Evolutionary conservation across 139 green algal genomes (phyloP), one percentile per base, ranked within the genome.

Genomic region (Chlamydomonas sphaeroides): DNA sequence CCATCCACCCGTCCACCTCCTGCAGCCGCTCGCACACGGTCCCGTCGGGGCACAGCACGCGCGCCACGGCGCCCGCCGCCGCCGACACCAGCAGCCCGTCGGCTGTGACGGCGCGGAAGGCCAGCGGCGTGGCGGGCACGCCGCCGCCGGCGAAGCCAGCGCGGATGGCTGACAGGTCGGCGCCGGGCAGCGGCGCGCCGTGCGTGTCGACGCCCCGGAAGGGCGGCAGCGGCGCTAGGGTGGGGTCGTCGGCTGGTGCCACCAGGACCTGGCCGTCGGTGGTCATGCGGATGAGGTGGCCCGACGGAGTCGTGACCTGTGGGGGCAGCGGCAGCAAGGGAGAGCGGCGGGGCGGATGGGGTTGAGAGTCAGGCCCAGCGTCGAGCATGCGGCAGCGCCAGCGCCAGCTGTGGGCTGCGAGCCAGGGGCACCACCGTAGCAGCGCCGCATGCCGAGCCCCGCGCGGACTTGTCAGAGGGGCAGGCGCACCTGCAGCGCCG

Each of bases 31-130:
- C 78, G 36, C 84, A 89, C n/a, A 87, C 71, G 33, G 32, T 85
- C 65, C 86, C 86, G 59, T 93, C 89, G 20, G 77, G 39, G 57
- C 88, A 86, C 66, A 92, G 51, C 51, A 92, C 71, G 1, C 66
- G 65, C 36, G 36, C 51, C 25, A 67, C 69, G 7, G 67, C 74
- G 57, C 81, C 79, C 57, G 49, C 25, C 32, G 72, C 42, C 23
- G 84, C 78, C 25, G 74, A 53, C 7, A 90, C 63, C 10, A 92
- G 67, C 6, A 85, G 85, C 36, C 89, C 87, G 15, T 82, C 51
- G 38, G 61, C 59, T 32, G 88, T 86, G 39, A 92, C 39, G 8
- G 89, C 87, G 53, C 83, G 81, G 83, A 89, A 92, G 41, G 66
- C 45, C 41, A 69, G 62, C 0, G 77, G 68, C 18, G 65, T 77